These are phyloP conservation scores for Cinchona pubescens DNA, from an alignment of 257 asterid species.

Conservation along the genomic window DNA sequence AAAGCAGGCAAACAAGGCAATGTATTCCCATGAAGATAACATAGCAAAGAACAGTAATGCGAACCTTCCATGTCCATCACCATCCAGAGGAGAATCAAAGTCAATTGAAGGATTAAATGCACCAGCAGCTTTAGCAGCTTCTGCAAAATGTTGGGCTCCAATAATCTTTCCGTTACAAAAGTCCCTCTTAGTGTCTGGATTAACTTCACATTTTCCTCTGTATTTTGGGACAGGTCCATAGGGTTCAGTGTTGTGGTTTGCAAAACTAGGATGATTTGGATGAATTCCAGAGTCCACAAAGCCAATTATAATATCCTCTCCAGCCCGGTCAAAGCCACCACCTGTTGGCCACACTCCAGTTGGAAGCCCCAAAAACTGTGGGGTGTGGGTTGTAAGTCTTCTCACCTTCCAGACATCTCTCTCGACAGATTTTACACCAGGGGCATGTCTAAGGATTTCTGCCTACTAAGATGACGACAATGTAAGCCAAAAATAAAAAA, in stretches of 20 bases:
- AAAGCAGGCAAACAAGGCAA: background rate
- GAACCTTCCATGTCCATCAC: slow-evolving; percentile 99
- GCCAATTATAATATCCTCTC: slow-evolving; percentile 90
- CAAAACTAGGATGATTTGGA: slow-evolving; percentile 93
- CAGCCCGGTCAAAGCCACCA: slow-evolving; percentile 93
- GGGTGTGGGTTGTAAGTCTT: slow-evolving; percentile 95
- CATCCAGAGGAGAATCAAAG: slow-evolving; percentile 90
- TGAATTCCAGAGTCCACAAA: slow-evolving; percentile 95
- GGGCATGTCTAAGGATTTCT: slow-evolving; percentile 72
- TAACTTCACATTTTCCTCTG: slow-evolving; percentile 88
- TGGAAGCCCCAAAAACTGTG: slow-evolving; percentile 95
- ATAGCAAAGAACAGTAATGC: slow-evolving; percentile 4
- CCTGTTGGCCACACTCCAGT: slow-evolving; percentile 98
- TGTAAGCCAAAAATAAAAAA: slow-evolving; percentile 40
- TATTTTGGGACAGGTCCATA: slow-evolving; percentile 80
- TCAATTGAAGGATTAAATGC: slow-evolving; percentile 75
- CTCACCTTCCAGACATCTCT: slow-evolving; percentile 98
- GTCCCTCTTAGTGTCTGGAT: slow-evolving; percentile 63
- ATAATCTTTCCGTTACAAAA: slow-evolving; percentile 93
- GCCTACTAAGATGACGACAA: slow-evolving; percentile 62
- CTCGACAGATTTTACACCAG: slow-evolving; percentile 83
- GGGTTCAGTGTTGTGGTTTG: slow-evolving; percentile 64
- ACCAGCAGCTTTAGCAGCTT: slow-evolving; percentile 94
- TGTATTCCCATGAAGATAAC: background rate
- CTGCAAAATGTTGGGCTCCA: slow-evolving; percentile 98